phyloP scores from a whole-genome alignment of 441 rosid genomes.

The Pelargonium myrrhifolium region DNA sequence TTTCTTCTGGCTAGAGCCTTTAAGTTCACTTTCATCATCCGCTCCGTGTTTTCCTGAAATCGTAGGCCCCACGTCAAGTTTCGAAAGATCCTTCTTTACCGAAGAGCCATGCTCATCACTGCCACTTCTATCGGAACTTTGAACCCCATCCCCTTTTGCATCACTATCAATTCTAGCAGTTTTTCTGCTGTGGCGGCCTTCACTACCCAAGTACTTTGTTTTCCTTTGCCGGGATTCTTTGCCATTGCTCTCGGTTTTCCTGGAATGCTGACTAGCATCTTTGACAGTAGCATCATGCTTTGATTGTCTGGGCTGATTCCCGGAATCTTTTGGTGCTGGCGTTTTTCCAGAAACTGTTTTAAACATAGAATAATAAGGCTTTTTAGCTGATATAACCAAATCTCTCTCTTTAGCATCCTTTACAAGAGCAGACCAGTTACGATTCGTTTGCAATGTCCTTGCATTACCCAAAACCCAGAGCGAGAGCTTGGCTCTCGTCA shows the following conservation, averaged over 20 bases:
- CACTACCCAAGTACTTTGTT: constrained; percentile 19
- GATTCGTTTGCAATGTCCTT: constrained; percentile 62
- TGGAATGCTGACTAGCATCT: constrained; percentile 19
- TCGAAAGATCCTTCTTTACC: constrained; percentile 25
- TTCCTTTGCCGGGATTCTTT: constrained; percentile 26
- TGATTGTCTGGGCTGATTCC: constrained; percentile 21
- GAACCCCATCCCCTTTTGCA: constrained; percentile 26
- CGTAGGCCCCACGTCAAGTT: constrained; percentile 22
- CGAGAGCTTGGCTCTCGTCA: constrained; percentile 88
- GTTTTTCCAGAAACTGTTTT: constrained; percentile 28
- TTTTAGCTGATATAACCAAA: constrained; percentile 47
- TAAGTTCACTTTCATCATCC: constrained; percentile 27
- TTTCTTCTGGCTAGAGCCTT: constrained; percentile 28
- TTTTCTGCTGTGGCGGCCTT: constrained; percentile 11
- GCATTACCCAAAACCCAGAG: constrained; percentile 95
- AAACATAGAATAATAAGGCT: constrained; percentile 49
- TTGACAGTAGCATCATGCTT: constrained; percentile 21
- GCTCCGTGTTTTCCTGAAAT: constrained; percentile 16
- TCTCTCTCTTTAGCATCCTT: constrained; percentile 79
- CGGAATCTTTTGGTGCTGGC: constrained; percentile 21
- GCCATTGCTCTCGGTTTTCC: constrained; percentile 25
- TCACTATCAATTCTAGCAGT: constrained; percentile 24
- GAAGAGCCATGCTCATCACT: constrained; percentile 22
- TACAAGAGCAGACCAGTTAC: constrained; percentile 81
- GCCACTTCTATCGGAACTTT: constrained; percentile 28